phyloP scores from a whole-genome alignment of 306 rosid species.

The Canavalia gladiata region DNA sequence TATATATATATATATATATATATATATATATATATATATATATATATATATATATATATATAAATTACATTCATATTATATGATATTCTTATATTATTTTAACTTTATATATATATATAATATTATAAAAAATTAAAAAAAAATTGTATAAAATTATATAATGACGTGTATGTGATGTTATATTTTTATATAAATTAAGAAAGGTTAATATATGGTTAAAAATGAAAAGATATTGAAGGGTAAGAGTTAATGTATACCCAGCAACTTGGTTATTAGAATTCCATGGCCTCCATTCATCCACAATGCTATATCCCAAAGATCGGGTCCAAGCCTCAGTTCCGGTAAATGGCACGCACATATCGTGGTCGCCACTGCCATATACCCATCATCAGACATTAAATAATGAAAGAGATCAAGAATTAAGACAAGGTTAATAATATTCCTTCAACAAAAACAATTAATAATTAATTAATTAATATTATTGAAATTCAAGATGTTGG shows the following conservation, averaged over 20 bases:
- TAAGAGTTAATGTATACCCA: conserved; percentile 54
- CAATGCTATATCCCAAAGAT: conserved; percentile 67
- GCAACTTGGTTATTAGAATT: conserved; percentile 63
- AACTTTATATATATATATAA: too few species aligned
- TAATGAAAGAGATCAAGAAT: not conserved
- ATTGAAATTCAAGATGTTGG: not conserved
- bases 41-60: too few species aligned
- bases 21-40: too few species aligned
- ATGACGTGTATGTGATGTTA: too few species aligned
- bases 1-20: too few species aligned
- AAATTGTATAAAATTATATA: too few species aligned
- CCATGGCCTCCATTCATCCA: conserved; percentile 80
- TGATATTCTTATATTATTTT: too few species aligned
- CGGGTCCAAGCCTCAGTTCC: conserved; percentile 84
- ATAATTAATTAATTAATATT: not conserved
- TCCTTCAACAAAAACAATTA: not conserved
- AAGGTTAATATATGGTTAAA: not conserved
- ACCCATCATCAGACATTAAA: not conserved
- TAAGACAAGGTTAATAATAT: not conserved
- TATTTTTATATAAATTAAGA: too few species aligned
- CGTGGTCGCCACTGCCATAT: conserved; percentile 77
- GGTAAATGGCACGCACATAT: conserved; percentile 86
- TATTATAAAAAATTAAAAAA: too few species aligned
- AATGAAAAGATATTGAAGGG: not conserved
- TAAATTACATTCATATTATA: too few species aligned